Evolutionary conservation across 495 filamentous ascomycete species (phyloP).

Genomic region (Penicillium flavigenum): DNA sequence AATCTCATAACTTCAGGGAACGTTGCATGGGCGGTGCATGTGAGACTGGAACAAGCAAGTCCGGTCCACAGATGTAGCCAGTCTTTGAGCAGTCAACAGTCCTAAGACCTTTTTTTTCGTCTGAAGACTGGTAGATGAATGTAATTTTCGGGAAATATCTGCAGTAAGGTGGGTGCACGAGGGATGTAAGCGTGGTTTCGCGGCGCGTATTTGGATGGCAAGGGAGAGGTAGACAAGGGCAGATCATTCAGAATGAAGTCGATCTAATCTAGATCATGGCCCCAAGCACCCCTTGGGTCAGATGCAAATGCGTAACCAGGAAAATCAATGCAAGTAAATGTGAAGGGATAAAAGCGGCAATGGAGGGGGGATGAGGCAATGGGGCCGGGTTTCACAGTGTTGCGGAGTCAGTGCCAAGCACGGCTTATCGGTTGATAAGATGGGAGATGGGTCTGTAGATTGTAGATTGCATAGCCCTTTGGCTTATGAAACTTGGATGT

Average conservation of each 20-base stretch:
- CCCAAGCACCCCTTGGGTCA: conserved; percentile 8
- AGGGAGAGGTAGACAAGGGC: conserved; percentile 3
- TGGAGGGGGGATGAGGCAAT: conserved; percentile 33
- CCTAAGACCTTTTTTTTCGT: background rate
- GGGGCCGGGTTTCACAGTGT: conserved; percentile 25
- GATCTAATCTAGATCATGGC: conserved; percentile 8
- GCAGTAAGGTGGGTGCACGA: conserved; percentile 1
- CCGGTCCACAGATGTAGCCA: conserved; percentile 3
- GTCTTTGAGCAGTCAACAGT: background rate
- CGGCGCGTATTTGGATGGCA: conserved; percentile 3
- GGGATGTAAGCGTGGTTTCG: conserved; percentile 2
- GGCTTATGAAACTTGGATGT: background rate
- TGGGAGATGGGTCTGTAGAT: conserved; percentile 9
- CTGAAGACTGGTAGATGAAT: background rate
- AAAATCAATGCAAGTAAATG: conserved; percentile 13
- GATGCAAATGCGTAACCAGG: conserved; percentile 12
- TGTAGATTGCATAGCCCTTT: conserved; percentile 2
- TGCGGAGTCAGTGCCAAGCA: conserved; percentile 29
- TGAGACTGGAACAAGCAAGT: conserved; percentile 7
- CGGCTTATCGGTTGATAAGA: conserved; percentile 32
- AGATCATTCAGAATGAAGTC: background rate
- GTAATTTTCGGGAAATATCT: background rate
- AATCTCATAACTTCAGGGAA: conserved; percentile 26
- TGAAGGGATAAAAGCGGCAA: conserved; percentile 22
- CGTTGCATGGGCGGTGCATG: conserved; percentile 19